These are phyloP conservation scores for Hemisphaericaspora xylofermentans DNA, from an alignment of 1,139 yeast genomes.

Conservation along the genomic window DNA sequence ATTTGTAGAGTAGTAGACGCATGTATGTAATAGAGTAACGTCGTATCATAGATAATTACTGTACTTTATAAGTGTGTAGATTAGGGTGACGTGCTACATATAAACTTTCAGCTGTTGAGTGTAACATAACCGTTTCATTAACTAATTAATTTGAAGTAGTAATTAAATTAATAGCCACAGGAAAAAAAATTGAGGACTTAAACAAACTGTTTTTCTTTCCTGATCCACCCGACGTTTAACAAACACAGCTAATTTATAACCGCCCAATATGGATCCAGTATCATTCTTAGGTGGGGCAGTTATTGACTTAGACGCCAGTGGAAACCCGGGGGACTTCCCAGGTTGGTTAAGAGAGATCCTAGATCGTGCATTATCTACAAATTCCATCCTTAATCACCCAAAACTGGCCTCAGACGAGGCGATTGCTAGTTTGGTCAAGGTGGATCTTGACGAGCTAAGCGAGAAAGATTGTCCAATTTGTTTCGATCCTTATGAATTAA, in stretches of 20 bases:
- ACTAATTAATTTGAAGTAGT: too few relatives aligned
- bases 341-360: slow-evolving; percentile 41
- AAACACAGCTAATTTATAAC: neutral
- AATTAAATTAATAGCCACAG: too few relatives aligned
- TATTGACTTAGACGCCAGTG: slow-evolving; percentile 30
- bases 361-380: slow-evolving; percentile 34
- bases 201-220: too few relatives aligned
- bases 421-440: slow-evolving; percentile 31
- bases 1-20: slow-evolving; percentile 27
- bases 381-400: slow-evolving; percentile 23
- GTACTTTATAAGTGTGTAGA: too few relatives aligned
- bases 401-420: slow-evolving; percentile 44
- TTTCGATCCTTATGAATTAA: slow-evolving; percentile 33
- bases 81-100: too few relatives aligned
- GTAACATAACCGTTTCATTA: too few relatives aligned
- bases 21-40: too few relatives aligned
- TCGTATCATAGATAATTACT: too few relatives aligned
- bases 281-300: slow-evolving; percentile 21
- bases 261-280: slow-evolving; percentile 16
- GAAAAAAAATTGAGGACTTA: too few relatives aligned
- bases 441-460: slow-evolving; percentile 20
- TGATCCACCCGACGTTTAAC: neutral
- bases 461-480: slow-evolving; percentile 45
- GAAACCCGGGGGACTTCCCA: slow-evolving; percentile 25
- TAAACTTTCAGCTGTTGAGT: too few relatives aligned